These are phyloP conservation scores for Parathielavia appendiculata DNA, from an alignment of 495 filamentous ascomycete species.

Conservation along the genomic window DNA sequence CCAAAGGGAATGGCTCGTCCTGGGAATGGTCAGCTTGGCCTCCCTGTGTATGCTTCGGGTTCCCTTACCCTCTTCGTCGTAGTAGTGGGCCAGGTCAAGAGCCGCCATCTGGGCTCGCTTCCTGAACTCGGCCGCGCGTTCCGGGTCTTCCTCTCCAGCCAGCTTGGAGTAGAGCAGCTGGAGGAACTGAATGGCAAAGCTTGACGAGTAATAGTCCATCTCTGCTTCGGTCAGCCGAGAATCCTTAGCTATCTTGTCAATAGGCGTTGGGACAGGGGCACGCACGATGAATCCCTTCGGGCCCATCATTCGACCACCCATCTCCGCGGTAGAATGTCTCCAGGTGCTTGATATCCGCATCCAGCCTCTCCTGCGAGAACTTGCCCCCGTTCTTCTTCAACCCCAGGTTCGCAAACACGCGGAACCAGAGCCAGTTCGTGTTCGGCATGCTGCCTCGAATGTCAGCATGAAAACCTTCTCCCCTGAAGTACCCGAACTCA, in stretches of 20 bases:
- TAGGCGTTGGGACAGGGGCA: background rate
- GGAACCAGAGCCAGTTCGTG: constrained; percentile 70
- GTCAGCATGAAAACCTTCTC: constrained; percentile 5
- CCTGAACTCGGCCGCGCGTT: constrained; percentile 63
- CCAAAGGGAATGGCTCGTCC: constrained; percentile 69
- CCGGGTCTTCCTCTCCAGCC: constrained; percentile 61
- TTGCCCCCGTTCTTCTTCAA: constrained; percentile 63
- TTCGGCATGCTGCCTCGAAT: constrained; percentile 46
- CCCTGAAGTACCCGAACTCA: constrained; percentile 21
- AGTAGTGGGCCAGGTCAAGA: constrained; percentile 68
- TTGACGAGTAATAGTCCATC: constrained; percentile 80
- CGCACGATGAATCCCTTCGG: constrained; percentile 61
- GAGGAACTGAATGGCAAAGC: constrained; percentile 73
- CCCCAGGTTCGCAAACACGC: constrained; percentile 76
- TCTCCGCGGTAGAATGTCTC: constrained; percentile 74
- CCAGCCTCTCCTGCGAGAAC: constrained; percentile 60
- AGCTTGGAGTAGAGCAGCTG: constrained; percentile 73
- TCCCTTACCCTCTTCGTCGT: constrained; percentile 54
- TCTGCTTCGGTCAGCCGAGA: constrained; percentile 32
- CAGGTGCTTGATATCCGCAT: constrained; percentile 68
- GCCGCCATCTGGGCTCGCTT: constrained; percentile 60
- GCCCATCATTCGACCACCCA: constrained; percentile 77
- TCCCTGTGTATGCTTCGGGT: background rate
- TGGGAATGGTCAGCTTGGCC: constrained; percentile 11
- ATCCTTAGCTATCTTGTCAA: background rate